Evolutionary conservation across 805 yeast genomes (phyloP).

Genomic region (Yarrowia hollandica): DNA sequence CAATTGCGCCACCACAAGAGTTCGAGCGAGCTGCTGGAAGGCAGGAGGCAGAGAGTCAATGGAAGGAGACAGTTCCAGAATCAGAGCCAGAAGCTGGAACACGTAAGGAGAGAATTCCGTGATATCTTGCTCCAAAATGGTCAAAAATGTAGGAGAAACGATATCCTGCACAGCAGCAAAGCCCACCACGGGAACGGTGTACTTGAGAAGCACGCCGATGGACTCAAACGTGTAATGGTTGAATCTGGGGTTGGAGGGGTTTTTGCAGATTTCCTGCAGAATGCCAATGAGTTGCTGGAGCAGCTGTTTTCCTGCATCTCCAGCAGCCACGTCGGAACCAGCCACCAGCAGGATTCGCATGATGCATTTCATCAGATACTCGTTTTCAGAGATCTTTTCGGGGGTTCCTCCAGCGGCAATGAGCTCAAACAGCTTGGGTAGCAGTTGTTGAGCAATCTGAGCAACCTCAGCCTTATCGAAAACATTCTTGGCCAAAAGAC

Average conservation of each 20-base stretch:
- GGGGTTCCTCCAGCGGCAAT: conserved; percentile 61
- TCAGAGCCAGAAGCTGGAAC: conserved; percentile 82
- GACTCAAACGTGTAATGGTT: conserved; percentile 90
- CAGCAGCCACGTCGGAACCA: conserved; percentile 27
- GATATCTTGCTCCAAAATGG: conserved; percentile 74
- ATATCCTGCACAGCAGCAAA: conserved; percentile 48
- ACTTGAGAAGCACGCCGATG: conserved; percentile 71
- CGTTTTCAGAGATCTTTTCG: conserved; percentile 92
- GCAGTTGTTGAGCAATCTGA: conserved; percentile 56
- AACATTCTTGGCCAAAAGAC: conserved; percentile 68
- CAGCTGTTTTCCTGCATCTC: conserved; percentile 50
- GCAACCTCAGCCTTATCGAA: conserved; percentile 74
- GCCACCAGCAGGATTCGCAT: conserved; percentile 81
- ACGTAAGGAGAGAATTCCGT: conserved; percentile 93
- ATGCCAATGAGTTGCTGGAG: conserved; percentile 69
- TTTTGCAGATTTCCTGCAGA: conserved; percentile 68
- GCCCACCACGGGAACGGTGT: conserved; percentile 42
- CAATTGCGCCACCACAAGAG: conserved; percentile 81
- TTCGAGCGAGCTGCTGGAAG: conserved; percentile 68
- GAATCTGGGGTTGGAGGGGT: conserved; percentile 95
- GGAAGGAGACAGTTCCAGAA: conserved; percentile 57
- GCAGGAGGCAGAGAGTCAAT: conserved; percentile 61
- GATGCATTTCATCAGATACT: conserved; percentile 82
- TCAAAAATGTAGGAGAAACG: conserved; percentile 65
- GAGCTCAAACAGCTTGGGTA: conserved; percentile 65